These are phyloP conservation scores for Cordyceps cateniannulata DNA, from an alignment of 2,329 filamentous ascomycete species.

Conservation along the genomic window DNA sequence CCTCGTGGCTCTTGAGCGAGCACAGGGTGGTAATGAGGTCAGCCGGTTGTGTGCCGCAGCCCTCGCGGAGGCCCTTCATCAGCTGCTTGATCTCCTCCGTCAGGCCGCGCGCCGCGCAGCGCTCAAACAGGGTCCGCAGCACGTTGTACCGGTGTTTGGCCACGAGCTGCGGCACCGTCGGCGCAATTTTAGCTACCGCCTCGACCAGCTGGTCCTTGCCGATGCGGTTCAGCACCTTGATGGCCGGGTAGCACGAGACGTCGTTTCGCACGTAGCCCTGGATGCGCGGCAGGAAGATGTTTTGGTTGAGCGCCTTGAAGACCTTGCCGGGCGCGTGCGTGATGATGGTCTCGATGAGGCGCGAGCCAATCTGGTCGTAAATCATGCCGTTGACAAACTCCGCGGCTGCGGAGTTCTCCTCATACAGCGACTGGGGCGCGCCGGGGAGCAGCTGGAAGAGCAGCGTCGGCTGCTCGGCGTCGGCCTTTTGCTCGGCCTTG, in stretches of 20 bases:
- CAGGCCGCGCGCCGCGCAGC: conserved; percentile 64
- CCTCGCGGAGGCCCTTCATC: conserved; percentile 41
- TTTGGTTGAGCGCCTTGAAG: conserved; percentile 81
- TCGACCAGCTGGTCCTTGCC: conserved; percentile 78
- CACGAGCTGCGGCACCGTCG: conserved; percentile 67
- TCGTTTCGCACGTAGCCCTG: conserved; percentile 80
- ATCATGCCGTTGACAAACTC: conserved; percentile 79
- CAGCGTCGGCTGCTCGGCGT: conserved; percentile 45
- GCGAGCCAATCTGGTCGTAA: conserved; percentile 85
- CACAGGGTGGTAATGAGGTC: conserved; percentile 45
- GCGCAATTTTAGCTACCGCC: conserved; percentile 64
- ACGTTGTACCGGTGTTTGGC: conserved; percentile 71
- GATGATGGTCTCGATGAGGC: conserved; percentile 81
- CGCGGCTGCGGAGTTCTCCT: conserved; percentile 65
- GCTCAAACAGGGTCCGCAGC: conserved; percentile 74
- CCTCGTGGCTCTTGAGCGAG: conserved; percentile 33
- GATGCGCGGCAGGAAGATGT: conserved; percentile 74
- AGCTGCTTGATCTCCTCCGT: conserved; percentile 44
- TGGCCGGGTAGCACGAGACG: conserved; percentile 80
- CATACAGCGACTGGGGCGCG: conserved; percentile 60
- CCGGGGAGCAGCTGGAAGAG: conserved; percentile 75
- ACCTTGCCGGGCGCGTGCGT: conserved; percentile 74
- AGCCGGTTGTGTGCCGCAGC: conserved; percentile 41
- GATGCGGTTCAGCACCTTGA: conserved; percentile 73
- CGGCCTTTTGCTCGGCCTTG: conserved; percentile 44